A percentile compares a stretch with the other conserved stretches of the same genome.
phyloP scores from a whole-genome alignment of 768 basidiomycete species.

The Calvatia gigantea region DNA sequence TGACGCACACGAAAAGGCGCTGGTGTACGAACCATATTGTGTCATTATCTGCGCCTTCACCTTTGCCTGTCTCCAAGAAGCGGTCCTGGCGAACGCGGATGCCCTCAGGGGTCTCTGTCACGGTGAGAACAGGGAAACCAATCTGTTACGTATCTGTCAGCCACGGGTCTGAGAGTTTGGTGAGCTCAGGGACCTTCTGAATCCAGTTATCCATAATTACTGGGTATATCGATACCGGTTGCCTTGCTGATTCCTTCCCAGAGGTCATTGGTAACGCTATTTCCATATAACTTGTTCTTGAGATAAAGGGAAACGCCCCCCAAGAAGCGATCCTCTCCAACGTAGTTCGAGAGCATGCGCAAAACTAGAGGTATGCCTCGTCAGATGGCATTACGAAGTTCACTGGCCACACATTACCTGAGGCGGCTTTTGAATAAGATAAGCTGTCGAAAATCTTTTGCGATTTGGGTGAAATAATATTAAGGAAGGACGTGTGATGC shows the following conservation, averaged over 20 bases:
- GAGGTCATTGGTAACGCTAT: slow-evolving; percentile 81
- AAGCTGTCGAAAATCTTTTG: slow-evolving; percentile 87
- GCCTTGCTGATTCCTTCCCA: slow-evolving; percentile 83
- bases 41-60: slow-evolving; percentile 78
- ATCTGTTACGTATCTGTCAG: slow-evolving; percentile 24
- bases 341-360: slow-evolving; percentile 86
- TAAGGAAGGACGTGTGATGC: not conserved
- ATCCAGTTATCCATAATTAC: slow-evolving; percentile 93
- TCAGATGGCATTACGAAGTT: not conserved
- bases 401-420: slow-evolving; percentile 42
- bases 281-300: slow-evolving; percentile 82
- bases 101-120: slow-evolving; percentile 69
- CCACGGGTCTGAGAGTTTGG: not conserved
- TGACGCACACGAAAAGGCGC: not conserved
- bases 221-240: slow-evolving; percentile 68
- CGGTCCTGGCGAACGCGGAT: slow-evolving; percentile 86
- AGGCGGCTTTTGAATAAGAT: slow-evolving; percentile 83
- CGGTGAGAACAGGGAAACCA: slow-evolving; percentile 88
- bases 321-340: slow-evolving; percentile 86
- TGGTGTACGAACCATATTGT: slow-evolving; percentile 68
- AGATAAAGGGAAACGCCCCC: slow-evolving; percentile 90
- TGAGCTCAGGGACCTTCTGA: slow-evolving; percentile 48
- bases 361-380: slow-evolving; percentile 51
- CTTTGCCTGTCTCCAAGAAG: slow-evolving; percentile 83
- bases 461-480: not conserved